Percentiles rank a stretch among this genome's conserved stretches.
Evolutionary conservation across 768 basidiomycete species (phyloP).

Genomic region (Holtermannia corniformis): DNA sequence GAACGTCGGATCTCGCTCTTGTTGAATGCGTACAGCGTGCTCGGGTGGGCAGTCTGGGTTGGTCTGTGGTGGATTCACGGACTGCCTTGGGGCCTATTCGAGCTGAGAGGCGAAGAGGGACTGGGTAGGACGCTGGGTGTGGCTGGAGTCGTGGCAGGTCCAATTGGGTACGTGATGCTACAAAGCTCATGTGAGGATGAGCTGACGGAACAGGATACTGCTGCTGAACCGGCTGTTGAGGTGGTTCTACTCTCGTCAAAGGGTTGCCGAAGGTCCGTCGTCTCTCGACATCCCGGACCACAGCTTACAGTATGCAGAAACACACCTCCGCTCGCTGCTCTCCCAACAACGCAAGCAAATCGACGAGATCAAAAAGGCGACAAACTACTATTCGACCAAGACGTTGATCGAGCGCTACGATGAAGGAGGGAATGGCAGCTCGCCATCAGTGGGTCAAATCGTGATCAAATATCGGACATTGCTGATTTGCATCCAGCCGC

Average conservation of each 20-base stretch:
- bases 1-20: slow-evolving; percentile 31
- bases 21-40: slow-evolving; percentile 33
- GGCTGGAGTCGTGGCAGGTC: slow-evolving; percentile 23
- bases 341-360: slow-evolving; percentile 74
- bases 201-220: slow-evolving; percentile 16
- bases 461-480: too few species aligned
- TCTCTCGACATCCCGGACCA: background rate
- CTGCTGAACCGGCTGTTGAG: slow-evolving; percentile 24
- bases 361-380: slow-evolving; percentile 95
- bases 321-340: slow-evolving; percentile 60
- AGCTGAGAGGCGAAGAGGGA: slow-evolving; percentile 14
- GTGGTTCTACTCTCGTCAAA: slow-evolving; percentile 27
- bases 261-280: slow-evolving; percentile 29
- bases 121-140: slow-evolving; percentile 20
- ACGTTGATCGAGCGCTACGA: slow-evolving; percentile 86
- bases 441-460: background rate
- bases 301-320: too few species aligned
- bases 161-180: slow-evolving; percentile 29
- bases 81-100: slow-evolving; percentile 34
- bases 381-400: slow-evolving; percentile 86
- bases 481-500: too few species aligned
- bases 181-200: background rate
- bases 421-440: slow-evolving; percentile 41
- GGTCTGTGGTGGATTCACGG: slow-evolving; percentile 36
- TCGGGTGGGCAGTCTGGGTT: slow-evolving; percentile 35